A percentile compares a stretch with the other conserved stretches of the same genome.
phyloP scores from a whole-genome alignment of 2,329 filamentous ascomycete genomes.

The Penicillium crustosum region DNA sequence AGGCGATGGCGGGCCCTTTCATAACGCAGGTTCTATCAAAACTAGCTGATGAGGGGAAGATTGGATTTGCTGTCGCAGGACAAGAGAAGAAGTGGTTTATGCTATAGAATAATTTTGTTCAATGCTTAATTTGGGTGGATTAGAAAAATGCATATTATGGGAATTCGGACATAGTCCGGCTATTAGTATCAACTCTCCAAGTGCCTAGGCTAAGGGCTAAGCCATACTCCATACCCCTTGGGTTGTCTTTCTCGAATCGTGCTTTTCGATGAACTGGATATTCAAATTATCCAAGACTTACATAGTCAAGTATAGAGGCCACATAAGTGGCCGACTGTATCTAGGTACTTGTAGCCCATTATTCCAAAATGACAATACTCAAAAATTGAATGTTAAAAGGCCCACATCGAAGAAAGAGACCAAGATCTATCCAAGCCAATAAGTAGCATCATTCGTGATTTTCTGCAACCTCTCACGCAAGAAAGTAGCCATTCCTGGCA shows the following conservation, averaged over 20 bases:
- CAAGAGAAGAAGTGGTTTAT: conserved; percentile 8
- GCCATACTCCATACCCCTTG: background rate
- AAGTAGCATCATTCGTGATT: background rate
- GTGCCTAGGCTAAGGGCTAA: background rate
- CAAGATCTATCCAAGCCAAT: background rate
- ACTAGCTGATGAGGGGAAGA: conserved; percentile 1
- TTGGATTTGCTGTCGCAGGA: background rate
- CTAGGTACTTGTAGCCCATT: no score
- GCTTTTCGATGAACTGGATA: background rate
- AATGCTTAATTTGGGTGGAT: background rate
- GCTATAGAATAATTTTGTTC: background rate
- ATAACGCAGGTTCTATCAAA: conserved; percentile 5
- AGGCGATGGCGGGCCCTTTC: conserved; percentile 1
- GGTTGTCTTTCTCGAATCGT: background rate
- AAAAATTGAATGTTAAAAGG: background rate
- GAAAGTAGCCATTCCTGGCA: background rate
- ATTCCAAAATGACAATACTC: no score
- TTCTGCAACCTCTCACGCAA: conserved; percentile 5
- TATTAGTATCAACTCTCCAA: background rate
- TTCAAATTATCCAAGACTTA: background rate
- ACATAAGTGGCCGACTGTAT: background rate
- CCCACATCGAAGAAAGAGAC: background rate
- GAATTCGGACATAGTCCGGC: no score
- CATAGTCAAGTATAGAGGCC: background rate
- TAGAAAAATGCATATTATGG: background rate